Conservation (phyloP, 116 monocot genomes). For the Cymodocea nodosa region DNA sequence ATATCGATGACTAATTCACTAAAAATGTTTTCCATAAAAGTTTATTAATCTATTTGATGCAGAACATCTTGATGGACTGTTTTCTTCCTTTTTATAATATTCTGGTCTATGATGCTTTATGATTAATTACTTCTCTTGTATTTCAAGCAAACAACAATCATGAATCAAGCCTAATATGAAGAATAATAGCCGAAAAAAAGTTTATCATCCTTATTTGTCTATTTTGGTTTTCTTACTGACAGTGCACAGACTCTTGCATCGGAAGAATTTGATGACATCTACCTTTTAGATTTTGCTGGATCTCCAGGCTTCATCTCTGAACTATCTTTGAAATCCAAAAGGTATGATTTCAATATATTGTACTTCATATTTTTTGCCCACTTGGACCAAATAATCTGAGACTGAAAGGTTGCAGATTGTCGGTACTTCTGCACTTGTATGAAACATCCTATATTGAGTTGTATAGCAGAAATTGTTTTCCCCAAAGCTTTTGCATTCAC, state of each 20-base stretch:
- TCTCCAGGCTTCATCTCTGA: slow-evolving; percentile 64
- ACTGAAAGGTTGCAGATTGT: background rate
- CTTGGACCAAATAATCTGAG: background rate
- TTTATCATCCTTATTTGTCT: background rate
- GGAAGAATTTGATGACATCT: slow-evolving; percentile 58
- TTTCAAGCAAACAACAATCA: no score
- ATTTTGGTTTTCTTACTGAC: slow-evolving; percentile 1
- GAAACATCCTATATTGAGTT: background rate
- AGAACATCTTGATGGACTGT: no score
- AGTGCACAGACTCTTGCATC: slow-evolving; percentile 45
- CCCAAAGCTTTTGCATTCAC: background rate
- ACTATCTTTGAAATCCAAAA: slow-evolving; percentile 54
- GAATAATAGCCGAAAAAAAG: background rate
- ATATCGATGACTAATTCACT: no score
- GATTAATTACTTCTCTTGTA: no score
- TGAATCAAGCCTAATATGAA: no score
- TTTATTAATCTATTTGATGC: no score
- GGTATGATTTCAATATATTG: slow-evolving; percentile 16
- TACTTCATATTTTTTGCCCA: background rate
- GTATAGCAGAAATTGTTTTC: background rate
- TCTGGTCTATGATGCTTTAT: no score
- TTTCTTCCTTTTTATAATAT: no score
- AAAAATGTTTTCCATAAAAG: no score
- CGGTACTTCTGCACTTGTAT: background rate
- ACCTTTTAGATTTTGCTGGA: slow-evolving; percentile 82